Base-by-base conservation (phyloP, 805 yeast species). In the Nakazawaea holstii region DNA sequence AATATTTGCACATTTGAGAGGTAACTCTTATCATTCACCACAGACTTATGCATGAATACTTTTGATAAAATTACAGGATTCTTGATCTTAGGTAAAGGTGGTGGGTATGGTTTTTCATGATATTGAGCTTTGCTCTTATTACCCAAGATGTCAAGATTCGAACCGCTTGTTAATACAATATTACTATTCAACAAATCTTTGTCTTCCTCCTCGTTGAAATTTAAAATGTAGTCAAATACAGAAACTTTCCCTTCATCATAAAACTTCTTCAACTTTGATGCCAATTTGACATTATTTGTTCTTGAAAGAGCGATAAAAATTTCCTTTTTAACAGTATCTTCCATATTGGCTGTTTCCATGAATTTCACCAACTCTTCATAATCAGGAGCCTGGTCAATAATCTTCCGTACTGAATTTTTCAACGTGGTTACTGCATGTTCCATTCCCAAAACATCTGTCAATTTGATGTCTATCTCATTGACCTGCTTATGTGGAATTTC, bases 31-130 rank as follows among this genome's bases (percentile, higher is more conserved):
- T 77, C 78, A 51, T 82, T 79, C 13, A 83, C 74, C 3, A 78
- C 69, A 0, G 97, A 90, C 54, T 82, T 82, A 62, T 92, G 97
- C 27, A 84, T 78, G 59, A 91, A 92, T 0, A 89, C 96, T 44
- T 85, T 74, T 6, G 82, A 79, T 52, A 74, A 70, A 9, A 90
- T 73, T 3, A 70, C 70, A 0, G 77, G 75, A 57, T 84, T 77
- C 6, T 70, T 62, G 36, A 92, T 86, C 29, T 62, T 64, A 0
- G 97, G 97, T 14, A 90, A 63, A 9, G 70, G 71, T 1, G 97
- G 97, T 0, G 85, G 80, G 70, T 76, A 79, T 36, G 41, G 35
- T 53, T 38, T 51, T 51, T 33, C 48, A 39, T 7, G 52, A 44
- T 8, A 49, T 14, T 7, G 39, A 15, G 27, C 50, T 9, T 58